phyloP scores from a whole-genome alignment of 2,329 filamentous ascomycete genomes.

The Aaosphaeria arxii region DNA sequence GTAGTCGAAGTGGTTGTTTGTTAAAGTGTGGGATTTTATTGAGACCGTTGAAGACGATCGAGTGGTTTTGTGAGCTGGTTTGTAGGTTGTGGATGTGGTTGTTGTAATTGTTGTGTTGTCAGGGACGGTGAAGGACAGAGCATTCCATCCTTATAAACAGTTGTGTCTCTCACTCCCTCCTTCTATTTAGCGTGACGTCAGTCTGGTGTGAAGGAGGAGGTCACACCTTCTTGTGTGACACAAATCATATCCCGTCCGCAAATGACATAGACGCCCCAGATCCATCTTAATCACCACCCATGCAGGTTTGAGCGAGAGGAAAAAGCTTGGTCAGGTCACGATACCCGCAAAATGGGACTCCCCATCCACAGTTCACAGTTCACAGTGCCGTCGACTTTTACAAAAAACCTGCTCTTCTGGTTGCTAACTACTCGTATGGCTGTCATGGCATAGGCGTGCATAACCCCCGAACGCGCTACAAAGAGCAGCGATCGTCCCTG shows the following conservation, averaged over 20 bases:
- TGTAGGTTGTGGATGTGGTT: not conserved
- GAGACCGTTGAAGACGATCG: not conserved
- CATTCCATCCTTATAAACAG: slow-evolving; percentile 2
- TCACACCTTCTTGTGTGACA: not conserved
- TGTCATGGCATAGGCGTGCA: not conserved
- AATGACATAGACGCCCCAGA: not conserved
- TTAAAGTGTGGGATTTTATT: not conserved
- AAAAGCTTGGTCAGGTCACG: not conserved
- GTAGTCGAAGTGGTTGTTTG: slow-evolving; percentile 4
- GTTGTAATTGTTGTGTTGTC: not conserved
- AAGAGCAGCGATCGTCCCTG: slow-evolving; percentile 2
- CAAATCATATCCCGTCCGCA: not conserved
- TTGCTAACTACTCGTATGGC: not conserved
- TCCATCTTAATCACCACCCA: not conserved
- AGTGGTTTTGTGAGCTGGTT: not conserved
- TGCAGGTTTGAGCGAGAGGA: not conserved
- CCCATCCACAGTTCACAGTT: not conserved
- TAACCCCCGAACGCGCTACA: not conserved
- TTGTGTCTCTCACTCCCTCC: not conserved
- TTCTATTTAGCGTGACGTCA: not conserved
- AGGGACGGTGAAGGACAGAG: not conserved
- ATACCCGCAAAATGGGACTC: not conserved
- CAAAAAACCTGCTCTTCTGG: slow-evolving; percentile 6
- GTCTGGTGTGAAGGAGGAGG: not conserved
- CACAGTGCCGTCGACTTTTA: not conserved